Evolutionary conservation across 1,284 basidiomycete genomes (phyloP), one percentile per base, ranked within the genome.

Genomic region (Tilletia walkeri): DNA sequence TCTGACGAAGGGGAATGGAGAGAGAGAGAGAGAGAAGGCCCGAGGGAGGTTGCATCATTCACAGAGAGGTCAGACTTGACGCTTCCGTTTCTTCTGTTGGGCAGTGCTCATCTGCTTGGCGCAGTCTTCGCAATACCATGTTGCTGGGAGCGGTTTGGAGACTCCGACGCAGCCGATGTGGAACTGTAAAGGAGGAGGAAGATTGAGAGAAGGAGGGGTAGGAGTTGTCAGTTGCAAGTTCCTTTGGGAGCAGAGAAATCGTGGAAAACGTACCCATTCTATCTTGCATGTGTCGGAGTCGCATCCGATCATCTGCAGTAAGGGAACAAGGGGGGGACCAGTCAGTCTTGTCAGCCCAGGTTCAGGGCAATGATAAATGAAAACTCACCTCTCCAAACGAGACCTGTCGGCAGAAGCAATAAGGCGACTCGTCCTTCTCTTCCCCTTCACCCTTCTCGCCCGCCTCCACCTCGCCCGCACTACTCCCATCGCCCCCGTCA

Each of bases 131-230:
- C 79, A 81, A 66, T 80, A 80, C 82, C 82, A 83, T 36, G 78
- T 81, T 34, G 77, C 75, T 9, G 82, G 82, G 41, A 83, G 63
- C 1, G 82, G 82, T 69, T 82, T 81, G 54, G 76, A 78, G 20
- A 83, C 75, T 20, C 82, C 82, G 0, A 83, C 82, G 54, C 82
- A 83, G 47, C 77, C 78, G 24, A 83, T 80, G 70, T 83, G 82
- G 74, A 83, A 83, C 82, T 61, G 56, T 20, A 18, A 34, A 30
- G 30, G n/a, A 24, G n/a, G 16, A 53, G 49, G 41, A 45, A 5
- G 49, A 24, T 6, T 5, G 24, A 6, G n/a, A 61, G 56, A 45
- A 45, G 41, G 41, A 45, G 6, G 41, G 18, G 12, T 41, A 18
- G 5, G 16, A 9, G 18, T 30, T 53, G 50, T 12, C 48, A 49